Conservation (phyloP, 225 moss, liverwort and hornwort genomes). For the Lunularia cruciata region DNA sequence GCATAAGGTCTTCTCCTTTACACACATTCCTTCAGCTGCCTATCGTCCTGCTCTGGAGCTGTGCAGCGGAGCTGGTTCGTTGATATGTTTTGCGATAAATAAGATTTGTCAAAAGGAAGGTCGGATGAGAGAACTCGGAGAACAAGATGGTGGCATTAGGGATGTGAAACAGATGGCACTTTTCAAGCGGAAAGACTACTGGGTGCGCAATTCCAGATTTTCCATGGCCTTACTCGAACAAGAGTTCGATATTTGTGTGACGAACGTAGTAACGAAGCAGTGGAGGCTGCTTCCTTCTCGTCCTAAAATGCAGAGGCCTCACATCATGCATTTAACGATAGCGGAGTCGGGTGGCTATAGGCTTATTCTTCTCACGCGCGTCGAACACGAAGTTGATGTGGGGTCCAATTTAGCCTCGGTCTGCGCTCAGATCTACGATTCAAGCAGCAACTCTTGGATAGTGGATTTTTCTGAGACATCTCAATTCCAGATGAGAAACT, state of each 20-base stretch:
- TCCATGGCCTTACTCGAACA: slow-evolving; percentile 16
- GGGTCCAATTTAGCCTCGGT: not conserved
- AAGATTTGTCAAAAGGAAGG: not conserved
- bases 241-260: slow-evolving; percentile 24
- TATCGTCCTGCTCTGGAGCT: slow-evolving; percentile 2
- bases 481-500: slow-evolving; percentile 6
- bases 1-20: slow-evolving; percentile 22
- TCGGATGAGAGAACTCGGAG: not conserved
- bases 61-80: slow-evolving; percentile 22
- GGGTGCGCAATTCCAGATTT: not conserved
- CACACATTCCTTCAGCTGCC: not conserved
- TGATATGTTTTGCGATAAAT: slow-evolving; percentile 21
- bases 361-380: slow-evolving; percentile 21
- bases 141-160: not conserved
- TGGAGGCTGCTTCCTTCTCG: slow-evolving; percentile 20
- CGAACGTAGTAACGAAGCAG: slow-evolving; percentile 19
- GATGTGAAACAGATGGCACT: not conserved
- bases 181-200: not conserved
- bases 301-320: slow-evolving; percentile 17
- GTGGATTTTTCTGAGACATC: not conserved
- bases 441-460: slow-evolving; percentile 9
- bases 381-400: not conserved
- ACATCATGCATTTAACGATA: slow-evolving; percentile 17
- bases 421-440: slow-evolving; percentile 18
- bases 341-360: slow-evolving; percentile 1